Conservation (phyloP, 257 asterid species). For the Ballota nigra region DNA sequence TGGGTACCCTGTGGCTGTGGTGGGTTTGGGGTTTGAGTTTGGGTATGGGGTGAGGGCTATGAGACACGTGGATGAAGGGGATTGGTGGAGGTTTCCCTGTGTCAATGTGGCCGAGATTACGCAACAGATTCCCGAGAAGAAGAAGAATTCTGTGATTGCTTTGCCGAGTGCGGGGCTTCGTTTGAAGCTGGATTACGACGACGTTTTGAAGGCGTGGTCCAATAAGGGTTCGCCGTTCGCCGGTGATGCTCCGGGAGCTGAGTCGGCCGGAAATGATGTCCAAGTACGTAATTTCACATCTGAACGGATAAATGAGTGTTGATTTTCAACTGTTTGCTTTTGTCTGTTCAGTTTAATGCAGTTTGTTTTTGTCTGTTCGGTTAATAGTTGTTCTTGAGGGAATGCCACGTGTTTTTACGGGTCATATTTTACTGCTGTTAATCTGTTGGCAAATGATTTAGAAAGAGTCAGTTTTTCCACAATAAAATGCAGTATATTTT, state of each 20-base stretch:
- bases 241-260: conserved; percentile 29
- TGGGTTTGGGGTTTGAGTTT: background rate
- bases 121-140: background rate
- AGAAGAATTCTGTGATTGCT: conserved; percentile 17
- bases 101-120: conserved; percentile 42
- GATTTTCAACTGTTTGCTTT: background rate
- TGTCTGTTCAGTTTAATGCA: too few relatives aligned
- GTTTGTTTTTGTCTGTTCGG: conserved; percentile 12
- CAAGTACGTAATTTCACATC: conserved; percentile 50
- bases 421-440: background rate
- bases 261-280: conserved; percentile 49
- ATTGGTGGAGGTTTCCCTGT: conserved; percentile 65
- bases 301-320: background rate
- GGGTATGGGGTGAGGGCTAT: conserved; percentile 57
- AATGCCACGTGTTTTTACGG: conserved; percentile 13
- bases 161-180: conserved; percentile 37
- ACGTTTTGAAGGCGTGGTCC: conserved; percentile 62
- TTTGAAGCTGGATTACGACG: conserved; percentile 55
- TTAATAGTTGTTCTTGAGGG: background rate
- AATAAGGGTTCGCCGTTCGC: conserved; percentile 61
- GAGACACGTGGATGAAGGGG: conserved; percentile 50
- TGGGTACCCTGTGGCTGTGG: conserved; percentile 72
- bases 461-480: too few relatives aligned
- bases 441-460: background rate
- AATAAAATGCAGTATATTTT: too few relatives aligned